Conservation (phyloP, 2,329 filamentous ascomycete species). For the Cladophialophora yegresii region DNA sequence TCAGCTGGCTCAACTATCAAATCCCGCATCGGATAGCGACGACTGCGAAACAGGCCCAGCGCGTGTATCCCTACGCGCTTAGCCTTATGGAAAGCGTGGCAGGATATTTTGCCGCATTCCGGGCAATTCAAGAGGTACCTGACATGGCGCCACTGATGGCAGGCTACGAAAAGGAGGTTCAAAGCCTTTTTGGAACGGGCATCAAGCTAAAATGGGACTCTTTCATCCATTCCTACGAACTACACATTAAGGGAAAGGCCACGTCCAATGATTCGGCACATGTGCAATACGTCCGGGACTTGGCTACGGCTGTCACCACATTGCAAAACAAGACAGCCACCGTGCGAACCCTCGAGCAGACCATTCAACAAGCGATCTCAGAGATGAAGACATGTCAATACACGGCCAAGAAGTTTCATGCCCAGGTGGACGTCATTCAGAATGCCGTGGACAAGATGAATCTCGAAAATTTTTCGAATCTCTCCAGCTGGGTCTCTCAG, state of each 20-base stretch:
- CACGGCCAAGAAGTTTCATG: constrained; percentile 73
- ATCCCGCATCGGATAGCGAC: constrained; percentile 94
- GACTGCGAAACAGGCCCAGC: constrained; percentile 96
- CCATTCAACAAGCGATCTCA: constrained; percentile 74
- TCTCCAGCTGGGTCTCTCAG: constrained; percentile 82
- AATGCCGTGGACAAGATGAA: constrained; percentile 94
- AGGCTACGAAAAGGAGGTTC: constrained; percentile 89
- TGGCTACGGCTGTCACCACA: constrained; percentile 81
- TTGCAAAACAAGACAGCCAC: constrained; percentile 85
- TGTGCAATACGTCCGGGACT: constrained; percentile 93
- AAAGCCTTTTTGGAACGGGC: constrained; percentile 79
- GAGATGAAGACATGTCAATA: constrained; percentile 86
- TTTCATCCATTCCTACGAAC: constrained; percentile 93
- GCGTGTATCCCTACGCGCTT: constrained; percentile 96
- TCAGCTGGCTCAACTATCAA: constrained; percentile 91
- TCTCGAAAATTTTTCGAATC: constrained; percentile 91
- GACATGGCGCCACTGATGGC: constrained; percentile 85
- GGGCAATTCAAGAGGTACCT: constrained; percentile 80
- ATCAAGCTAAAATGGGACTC: constrained; percentile 94
- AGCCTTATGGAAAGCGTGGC: constrained; percentile 99
- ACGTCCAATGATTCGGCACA: constrained; percentile 78
- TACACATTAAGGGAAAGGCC: constrained; percentile 70
- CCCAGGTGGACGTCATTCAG: constrained; percentile 81
- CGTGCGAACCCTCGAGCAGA: constrained; percentile 76
- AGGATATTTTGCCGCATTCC: constrained; percentile 83